A percentile compares a stretch with the other conserved stretches of the same genome.
These are phyloP conservation scores for Calvatia gigantea DNA, from an alignment of 768 basidiomycete genomes.

Conservation along the genomic window DNA sequence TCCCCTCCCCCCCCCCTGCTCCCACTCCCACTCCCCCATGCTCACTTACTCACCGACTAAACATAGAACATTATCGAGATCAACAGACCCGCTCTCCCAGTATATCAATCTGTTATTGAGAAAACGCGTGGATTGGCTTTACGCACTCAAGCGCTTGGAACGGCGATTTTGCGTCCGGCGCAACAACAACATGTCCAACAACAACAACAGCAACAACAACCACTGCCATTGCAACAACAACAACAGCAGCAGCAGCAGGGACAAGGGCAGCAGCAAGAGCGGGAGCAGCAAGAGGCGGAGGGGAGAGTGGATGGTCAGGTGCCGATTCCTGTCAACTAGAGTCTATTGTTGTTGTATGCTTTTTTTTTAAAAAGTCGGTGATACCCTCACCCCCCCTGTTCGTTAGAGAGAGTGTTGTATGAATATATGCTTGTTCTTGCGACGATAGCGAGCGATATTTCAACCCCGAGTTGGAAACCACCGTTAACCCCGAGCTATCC, in stretches of 20 bases:
- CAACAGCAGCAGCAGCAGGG: constrained; percentile 5
- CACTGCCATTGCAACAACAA: constrained; percentile 8
- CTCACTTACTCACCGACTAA: too few species aligned
- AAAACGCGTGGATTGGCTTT: constrained; percentile 91
- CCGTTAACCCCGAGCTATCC: too few species aligned
- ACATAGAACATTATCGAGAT: constrained; percentile 98
- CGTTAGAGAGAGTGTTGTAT: not conserved
- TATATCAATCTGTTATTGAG: constrained; percentile 93
- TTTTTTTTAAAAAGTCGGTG: not conserved
- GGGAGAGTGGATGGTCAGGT: not conserved
- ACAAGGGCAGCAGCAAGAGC: too few species aligned
- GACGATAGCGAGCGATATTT: too few species aligned
- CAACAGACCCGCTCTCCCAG: constrained; percentile 81
- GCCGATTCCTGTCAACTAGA: constrained; percentile 5
- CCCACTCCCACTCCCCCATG: not conserved
- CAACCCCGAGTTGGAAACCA: too few species aligned
- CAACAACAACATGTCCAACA: constrained; percentile 16
- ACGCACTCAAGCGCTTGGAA: constrained; percentile 86
- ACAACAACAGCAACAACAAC: constrained; percentile 4
- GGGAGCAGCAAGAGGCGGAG: not conserved
- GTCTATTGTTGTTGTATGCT: not conserved
- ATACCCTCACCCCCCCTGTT: not conserved
- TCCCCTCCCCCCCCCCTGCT: not conserved
- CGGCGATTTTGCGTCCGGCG: constrained; percentile 50
- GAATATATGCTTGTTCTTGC: too few species aligned